Conservation (phyloP, 1,284 basidiomycete species). For the Inonotus hispidus region DNA sequence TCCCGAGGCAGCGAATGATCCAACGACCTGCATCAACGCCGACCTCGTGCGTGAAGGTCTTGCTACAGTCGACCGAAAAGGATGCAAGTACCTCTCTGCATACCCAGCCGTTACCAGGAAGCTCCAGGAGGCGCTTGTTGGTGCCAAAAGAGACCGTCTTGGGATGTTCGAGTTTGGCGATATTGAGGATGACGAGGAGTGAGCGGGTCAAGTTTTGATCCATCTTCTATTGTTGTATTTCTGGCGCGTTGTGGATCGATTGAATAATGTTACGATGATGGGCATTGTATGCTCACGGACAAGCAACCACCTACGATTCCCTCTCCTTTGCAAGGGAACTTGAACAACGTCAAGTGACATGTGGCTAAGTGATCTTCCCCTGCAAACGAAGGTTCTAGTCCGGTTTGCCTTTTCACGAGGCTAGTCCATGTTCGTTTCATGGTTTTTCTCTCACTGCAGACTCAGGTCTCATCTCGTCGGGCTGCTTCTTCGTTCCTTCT, state of each 20-base stretch:
- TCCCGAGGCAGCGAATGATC: constrained; percentile 59
- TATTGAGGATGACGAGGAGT: constrained; percentile 64
- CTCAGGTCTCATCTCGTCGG: too few relatives aligned
- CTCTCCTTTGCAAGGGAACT: not conserved
- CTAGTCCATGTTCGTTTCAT: too few relatives aligned
- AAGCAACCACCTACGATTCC: not conserved
- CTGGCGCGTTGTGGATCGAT: not conserved
- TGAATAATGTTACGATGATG: not conserved
- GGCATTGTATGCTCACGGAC: not conserved
- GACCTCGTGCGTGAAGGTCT: constrained; percentile 79
- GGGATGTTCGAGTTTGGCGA: constrained; percentile 90
- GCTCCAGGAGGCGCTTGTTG: constrained; percentile 54
- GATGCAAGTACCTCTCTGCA: constrained; percentile 63
- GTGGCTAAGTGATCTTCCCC: too few relatives aligned
- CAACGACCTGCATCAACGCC: constrained; percentile 76
- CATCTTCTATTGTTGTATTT: not conserved
- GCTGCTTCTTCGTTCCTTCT: too few relatives aligned
- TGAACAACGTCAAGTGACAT: not conserved
- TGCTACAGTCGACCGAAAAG: constrained; percentile 74
- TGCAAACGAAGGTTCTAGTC: too few relatives aligned
- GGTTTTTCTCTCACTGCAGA: too few relatives aligned
- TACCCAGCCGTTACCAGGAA: constrained; percentile 70
- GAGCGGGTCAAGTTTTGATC: not conserved
- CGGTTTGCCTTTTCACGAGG: too few relatives aligned
- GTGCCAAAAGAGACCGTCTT: constrained; percentile 69